Conservation (phyloP, 2,329 filamentous ascomycete genomes). For the Fusarium falciforme region DNA sequence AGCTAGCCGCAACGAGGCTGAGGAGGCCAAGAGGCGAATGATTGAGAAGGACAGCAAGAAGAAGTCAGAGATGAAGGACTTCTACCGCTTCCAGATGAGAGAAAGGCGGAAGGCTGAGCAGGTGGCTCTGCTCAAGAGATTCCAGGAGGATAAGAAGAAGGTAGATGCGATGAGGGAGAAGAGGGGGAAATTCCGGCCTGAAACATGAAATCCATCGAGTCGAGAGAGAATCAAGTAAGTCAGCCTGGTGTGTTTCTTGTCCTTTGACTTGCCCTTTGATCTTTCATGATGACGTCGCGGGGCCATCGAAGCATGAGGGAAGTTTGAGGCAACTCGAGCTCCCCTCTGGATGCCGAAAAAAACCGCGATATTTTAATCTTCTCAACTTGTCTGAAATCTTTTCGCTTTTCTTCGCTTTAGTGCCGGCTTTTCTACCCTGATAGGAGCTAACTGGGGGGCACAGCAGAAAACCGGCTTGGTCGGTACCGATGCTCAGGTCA, state of each 20-base stretch:
- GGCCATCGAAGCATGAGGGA: constrained; percentile 57
- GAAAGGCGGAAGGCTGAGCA: constrained; percentile 83
- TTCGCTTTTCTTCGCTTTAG: constrained; percentile 3
- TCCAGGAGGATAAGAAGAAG: constrained; percentile 80
- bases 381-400: constrained; percentile 68
- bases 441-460: constrained; percentile 7
- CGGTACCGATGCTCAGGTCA: background rate
- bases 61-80: constrained; percentile 74
- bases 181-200: constrained; percentile 70
- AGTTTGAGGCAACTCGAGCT: constrained; percentile 38
- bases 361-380: constrained; percentile 74
- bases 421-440: constrained; percentile 45
- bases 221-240: constrained; percentile 20
- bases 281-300: constrained; percentile 64
- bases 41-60: constrained; percentile 72
- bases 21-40: constrained; percentile 68
- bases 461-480: background rate
- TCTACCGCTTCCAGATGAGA: constrained; percentile 86
- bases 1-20: constrained; percentile 77
- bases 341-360: constrained; percentile 64
- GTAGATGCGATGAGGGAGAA: constrained; percentile 77
- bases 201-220: constrained; percentile 49
- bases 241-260: constrained; percentile 12
- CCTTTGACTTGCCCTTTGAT: constrained; percentile 25
- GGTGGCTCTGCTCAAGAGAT: constrained; percentile 73